phyloP scores from a whole-genome alignment of 169 alveolate species.

The Plasmodium coatneyi region DNA sequence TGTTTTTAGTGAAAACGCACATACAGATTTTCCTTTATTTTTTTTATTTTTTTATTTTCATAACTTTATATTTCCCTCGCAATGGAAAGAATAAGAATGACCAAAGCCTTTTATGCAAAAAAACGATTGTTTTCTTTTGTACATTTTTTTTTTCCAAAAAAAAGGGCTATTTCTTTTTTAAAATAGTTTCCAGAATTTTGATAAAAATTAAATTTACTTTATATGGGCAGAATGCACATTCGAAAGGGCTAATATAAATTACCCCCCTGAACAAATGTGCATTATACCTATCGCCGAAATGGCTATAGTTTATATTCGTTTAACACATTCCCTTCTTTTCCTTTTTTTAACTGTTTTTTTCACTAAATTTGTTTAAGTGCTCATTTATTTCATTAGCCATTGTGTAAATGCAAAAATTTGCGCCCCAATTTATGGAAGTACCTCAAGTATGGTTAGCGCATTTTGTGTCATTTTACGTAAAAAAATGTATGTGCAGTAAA shows the following conservation, averaged over 20 bases:
- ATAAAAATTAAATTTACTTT: neutral
- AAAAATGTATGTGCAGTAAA: neutral
- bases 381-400: neutral
- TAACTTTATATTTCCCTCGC: neutral
- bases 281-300: neutral
- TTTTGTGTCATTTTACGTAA: neutral
- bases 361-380: neutral
- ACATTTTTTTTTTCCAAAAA: neutral
- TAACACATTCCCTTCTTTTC: neutral
- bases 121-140: neutral
- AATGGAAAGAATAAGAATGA: neutral
- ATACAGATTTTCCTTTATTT: neutral
- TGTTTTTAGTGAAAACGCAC: neutral
- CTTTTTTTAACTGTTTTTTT: neutral
- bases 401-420: neutral
- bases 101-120: neutral
- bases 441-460: neutral
- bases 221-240: neutral
- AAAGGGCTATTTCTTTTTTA: neutral
- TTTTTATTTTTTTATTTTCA: neutral
- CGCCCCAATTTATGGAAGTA: neutral
- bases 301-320: neutral
- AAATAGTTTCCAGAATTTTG: neutral
- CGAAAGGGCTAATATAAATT: neutral
- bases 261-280: neutral